These are phyloP conservation scores for Sporothrix brunneoviolacea DNA, from an alignment of 2,329 filamentous ascomycete genomes.

Conservation along the genomic window DNA sequence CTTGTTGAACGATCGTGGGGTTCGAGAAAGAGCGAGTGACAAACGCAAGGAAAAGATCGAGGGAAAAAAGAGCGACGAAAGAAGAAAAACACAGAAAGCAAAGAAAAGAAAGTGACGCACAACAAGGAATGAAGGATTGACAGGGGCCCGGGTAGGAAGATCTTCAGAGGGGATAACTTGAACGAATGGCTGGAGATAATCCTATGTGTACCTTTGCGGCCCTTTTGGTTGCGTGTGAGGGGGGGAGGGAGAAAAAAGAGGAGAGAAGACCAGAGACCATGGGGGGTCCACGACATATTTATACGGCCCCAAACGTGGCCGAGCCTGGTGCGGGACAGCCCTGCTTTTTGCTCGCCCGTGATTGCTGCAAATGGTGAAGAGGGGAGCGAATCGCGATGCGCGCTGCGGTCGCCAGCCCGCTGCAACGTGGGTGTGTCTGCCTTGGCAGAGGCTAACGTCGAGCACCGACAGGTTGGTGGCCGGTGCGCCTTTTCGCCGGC, in stretches of 20 bases:
- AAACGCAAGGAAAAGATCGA: conserved; percentile 43
- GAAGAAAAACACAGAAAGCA: conserved; percentile 27
- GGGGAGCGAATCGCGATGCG: conserved; percentile 14
- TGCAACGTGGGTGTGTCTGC: conserved; percentile 15
- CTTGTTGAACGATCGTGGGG: conserved; percentile 5
- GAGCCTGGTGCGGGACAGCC: conserved; percentile 13
- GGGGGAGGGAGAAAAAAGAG: conserved; percentile 43
- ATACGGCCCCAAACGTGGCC: neutral
- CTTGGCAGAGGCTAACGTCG: conserved; percentile 5
- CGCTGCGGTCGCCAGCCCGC: neutral
- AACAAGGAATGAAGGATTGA: conserved; percentile 33
- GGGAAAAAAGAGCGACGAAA: conserved; percentile 26
- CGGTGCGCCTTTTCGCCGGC: neutral
- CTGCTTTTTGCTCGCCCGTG: conserved; percentile 13
- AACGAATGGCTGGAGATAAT: conserved; percentile 47
- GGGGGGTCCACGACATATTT: conserved; percentile 18
- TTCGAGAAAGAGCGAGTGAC: conserved; percentile 20
- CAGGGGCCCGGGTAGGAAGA: conserved; percentile 50
- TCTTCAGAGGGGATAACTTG: conserved; percentile 29
- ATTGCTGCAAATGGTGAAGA: conserved; percentile 8
- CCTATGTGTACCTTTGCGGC: conserved; percentile 51
- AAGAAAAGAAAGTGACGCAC: conserved; percentile 28
- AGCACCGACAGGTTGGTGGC: conserved; percentile 7
- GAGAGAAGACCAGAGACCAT: conserved; percentile 24
- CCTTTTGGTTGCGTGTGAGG: conserved; percentile 48